phyloP scores from a whole-genome alignment of 1,284 basidiomycete genomes.

The Ustilago xerochloae region DNA sequence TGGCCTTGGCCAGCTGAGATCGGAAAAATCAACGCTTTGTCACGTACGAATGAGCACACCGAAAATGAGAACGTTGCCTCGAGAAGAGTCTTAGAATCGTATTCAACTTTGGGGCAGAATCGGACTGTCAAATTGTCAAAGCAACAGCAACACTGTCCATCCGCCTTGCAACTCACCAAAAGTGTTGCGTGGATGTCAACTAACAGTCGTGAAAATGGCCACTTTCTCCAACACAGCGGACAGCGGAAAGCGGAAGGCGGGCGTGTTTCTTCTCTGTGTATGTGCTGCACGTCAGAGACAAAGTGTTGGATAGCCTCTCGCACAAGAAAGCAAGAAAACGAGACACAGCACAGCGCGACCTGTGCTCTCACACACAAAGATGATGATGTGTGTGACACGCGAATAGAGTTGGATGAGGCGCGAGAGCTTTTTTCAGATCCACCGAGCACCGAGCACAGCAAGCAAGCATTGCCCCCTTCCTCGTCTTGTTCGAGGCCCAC shows the following conservation, averaged over 20 bases:
- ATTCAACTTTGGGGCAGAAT: constrained; percentile 39
- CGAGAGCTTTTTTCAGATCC: constrained; percentile 10
- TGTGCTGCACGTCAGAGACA: not conserved
- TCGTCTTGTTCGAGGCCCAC: too few relatives aligned
- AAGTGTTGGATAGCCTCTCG: constrained; percentile 12
- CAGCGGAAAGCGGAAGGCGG: constrained; percentile 20
- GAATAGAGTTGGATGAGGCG: constrained; percentile 14
- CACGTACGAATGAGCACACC: not conserved
- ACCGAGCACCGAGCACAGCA: too few relatives aligned
- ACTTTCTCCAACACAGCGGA: constrained; percentile 8
- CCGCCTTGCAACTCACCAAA: not conserved
- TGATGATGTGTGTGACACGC: constrained; percentile 9
- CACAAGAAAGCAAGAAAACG: not conserved
- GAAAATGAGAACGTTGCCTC: constrained; percentile 17
- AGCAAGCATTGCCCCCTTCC: too few relatives aligned
- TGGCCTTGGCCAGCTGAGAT: not conserved
- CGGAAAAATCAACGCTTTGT: not conserved
- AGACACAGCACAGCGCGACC: constrained; percentile 20
- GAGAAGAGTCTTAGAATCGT: constrained; percentile 12
- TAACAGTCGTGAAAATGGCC: constrained; percentile 16
- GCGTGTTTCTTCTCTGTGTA: not conserved
- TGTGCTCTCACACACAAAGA: not conserved
- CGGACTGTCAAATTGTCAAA: constrained; percentile 12
- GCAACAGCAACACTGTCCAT: not conserved
- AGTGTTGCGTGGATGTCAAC: constrained; percentile 16